These are phyloP conservation scores for Talaromyces sp. DNA, from an alignment of 2,329 filamentous ascomycete genomes.

Conservation along the genomic window DNA sequence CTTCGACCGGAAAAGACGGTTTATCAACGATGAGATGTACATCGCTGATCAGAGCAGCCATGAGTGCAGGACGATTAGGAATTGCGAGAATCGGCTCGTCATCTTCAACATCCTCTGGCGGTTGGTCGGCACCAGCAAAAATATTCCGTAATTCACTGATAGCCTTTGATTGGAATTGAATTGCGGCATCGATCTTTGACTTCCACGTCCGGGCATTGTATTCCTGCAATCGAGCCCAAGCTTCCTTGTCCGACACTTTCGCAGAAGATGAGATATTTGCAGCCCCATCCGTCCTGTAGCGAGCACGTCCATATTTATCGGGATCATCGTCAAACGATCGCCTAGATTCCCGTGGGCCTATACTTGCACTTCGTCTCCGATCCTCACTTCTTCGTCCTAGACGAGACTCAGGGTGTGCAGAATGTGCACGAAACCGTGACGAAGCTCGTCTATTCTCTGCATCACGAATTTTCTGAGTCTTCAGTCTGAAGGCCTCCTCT, in stretches of 20 bases:
- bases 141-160: conserved; percentile 74
- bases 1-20: conserved; percentile 79
- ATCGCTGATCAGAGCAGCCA: conserved; percentile 77
- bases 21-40: conserved; percentile 84
- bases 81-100: conserved; percentile 82
- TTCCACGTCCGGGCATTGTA: conserved; percentile 93
- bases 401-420: conserved; percentile 46
- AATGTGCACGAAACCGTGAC: conserved; percentile 53
- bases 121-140: conserved; percentile 78
- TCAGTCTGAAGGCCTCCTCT: conserved; percentile 84
- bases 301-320: conserved; percentile 38
- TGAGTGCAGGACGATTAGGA: conserved; percentile 77
- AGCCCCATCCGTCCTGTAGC: conserved; percentile 77
- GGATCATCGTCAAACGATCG: conserved; percentile 7
- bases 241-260: conserved; percentile 72
- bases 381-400: conserved; percentile 38
- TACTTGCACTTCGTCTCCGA: conserved; percentile 54
- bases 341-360: conserved; percentile 43
- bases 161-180: conserved; percentile 65
- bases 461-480: conserved; percentile 78
- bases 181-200: conserved; percentile 75
- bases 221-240: conserved; percentile 68
- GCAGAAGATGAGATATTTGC: conserved; percentile 68
- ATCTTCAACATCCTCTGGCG: conserved; percentile 78
- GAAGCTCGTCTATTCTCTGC: conserved; percentile 54